Percentiles rank a stretch among this genome's conserved stretches.
Evolutionary conservation across 2,329 filamentous ascomycete genomes (phyloP).

Genomic region (Podosphaera fusca): DNA sequence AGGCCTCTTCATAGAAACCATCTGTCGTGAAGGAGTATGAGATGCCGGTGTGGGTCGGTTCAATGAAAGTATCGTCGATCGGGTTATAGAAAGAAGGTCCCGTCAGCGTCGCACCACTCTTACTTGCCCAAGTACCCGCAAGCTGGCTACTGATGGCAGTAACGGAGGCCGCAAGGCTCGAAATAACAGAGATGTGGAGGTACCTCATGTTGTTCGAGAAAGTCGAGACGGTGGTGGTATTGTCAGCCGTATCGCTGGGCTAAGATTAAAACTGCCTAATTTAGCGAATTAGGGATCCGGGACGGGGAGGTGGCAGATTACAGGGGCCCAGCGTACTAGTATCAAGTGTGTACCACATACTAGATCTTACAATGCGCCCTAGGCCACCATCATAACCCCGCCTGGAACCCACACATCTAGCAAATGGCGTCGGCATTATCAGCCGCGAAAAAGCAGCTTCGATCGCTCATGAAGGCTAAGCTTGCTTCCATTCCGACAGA

Average conservation of each 20-base stretch:
- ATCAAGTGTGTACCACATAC: no score
- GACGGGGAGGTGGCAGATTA: no score
- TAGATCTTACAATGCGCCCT: no score
- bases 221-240: no score
- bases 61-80: constrained; percentile 37
- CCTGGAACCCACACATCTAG: no score
- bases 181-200: not conserved
- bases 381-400: no score
- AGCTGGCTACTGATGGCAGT: constrained; percentile 25
- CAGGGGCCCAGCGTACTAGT: no score
- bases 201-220: not conserved
- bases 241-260: no score
- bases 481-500: constrained; percentile 39
- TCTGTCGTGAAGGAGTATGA: constrained; percentile 52
- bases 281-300: no score
- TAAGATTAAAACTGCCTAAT: no score
- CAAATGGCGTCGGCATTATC: constrained; percentile 22
- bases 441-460: constrained; percentile 53
- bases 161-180: constrained; percentile 11
- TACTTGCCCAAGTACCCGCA: constrained; percentile 51
- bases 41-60: constrained; percentile 42
- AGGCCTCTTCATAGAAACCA: constrained; percentile 44
- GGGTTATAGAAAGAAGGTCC: constrained; percentile 51
- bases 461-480: constrained; percentile 42
- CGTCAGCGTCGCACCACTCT: constrained; percentile 44